These are phyloP conservation scores for Isatis lusitanica DNA, from an alignment of 441 rosid species.

Conservation along the genomic window DNA sequence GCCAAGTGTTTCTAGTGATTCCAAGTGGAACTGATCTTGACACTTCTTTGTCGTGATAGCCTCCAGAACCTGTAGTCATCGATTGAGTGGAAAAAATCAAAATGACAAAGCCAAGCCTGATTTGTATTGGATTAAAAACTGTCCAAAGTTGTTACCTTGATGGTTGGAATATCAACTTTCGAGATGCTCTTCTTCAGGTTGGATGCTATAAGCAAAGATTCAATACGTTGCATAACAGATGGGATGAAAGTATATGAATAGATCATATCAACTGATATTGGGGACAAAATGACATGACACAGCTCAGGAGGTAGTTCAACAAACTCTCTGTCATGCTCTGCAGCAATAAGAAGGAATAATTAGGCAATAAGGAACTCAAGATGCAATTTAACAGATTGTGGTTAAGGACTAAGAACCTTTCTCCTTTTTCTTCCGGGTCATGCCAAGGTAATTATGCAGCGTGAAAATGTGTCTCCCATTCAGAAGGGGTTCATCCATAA, in stretches of 20 bases:
- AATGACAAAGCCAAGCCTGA: neutral
- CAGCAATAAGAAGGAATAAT: conserved; percentile 14
- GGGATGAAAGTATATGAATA: conserved; percentile 80
- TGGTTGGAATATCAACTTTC: conserved; percentile 59
- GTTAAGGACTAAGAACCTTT: conserved; percentile 48
- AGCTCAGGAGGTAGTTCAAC: conserved; percentile 95
- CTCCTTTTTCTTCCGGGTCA: conserved; percentile 46
- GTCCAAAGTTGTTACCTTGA: conserved; percentile 50
- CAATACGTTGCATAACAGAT: conserved; percentile 72
- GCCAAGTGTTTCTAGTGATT: conserved; percentile 89
- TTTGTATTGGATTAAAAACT: neutral
- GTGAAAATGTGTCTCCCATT: conserved; percentile 59
- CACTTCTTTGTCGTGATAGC: conserved; percentile 87
- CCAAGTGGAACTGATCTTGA: conserved; percentile 77
- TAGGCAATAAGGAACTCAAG: conserved; percentile 5
- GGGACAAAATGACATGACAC: conserved; percentile 61
- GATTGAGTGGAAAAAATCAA: neutral
- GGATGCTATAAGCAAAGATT: conserved; percentile 72
- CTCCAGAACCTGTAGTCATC: conserved; percentile 64
- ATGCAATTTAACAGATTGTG: neutral
- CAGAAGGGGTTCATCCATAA: conserved; percentile 48
- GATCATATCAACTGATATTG: conserved; percentile 63
- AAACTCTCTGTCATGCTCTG: conserved; percentile 49
- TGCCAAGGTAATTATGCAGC: conserved; percentile 49
- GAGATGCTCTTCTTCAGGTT: conserved; percentile 59